Conservation (phyloP, 2,329 filamentous ascomycete species). For the Monosporascus ibericus region DNA sequence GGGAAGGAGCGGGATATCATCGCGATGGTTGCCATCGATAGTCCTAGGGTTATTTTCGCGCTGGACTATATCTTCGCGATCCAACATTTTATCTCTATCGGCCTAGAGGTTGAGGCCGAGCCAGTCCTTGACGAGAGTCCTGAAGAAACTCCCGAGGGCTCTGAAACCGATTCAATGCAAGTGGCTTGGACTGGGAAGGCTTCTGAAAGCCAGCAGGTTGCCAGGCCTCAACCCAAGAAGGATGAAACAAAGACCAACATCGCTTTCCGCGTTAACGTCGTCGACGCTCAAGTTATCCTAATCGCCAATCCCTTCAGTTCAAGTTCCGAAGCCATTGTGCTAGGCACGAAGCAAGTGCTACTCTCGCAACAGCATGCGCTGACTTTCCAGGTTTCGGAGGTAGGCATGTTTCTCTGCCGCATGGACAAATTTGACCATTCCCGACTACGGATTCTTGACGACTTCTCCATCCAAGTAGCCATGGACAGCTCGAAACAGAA, state of each 20-base stretch:
- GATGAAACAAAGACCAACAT: slow-evolving; percentile 57
- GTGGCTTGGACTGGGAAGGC: slow-evolving; percentile 34
- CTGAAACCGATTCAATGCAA: slow-evolving; percentile 53
- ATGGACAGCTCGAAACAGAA: slow-evolving; percentile 65
- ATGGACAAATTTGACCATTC: slow-evolving; percentile 97
- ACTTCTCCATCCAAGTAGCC: slow-evolving; percentile 87
- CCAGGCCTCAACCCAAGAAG: slow-evolving; percentile 15
- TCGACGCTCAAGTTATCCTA: slow-evolving; percentile 92
- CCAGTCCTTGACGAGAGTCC: slow-evolving; percentile 46
- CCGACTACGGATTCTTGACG: slow-evolving; percentile 85
- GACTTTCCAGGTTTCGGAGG: slow-evolving; percentile 85
- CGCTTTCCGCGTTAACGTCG: slow-evolving; percentile 86
- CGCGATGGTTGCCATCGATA: slow-evolving; percentile 89
- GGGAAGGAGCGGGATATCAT: slow-evolving; percentile 77
- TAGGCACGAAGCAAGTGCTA: slow-evolving; percentile 88
- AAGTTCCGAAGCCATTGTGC: slow-evolving; percentile 90
- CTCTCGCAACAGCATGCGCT: slow-evolving; percentile 90
- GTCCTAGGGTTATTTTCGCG: slow-evolving; percentile 88
- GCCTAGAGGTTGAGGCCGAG: slow-evolving; percentile 56
- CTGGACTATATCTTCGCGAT: slow-evolving; percentile 92
- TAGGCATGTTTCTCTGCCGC: slow-evolving; percentile 96
- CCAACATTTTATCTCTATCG: slow-evolving; percentile 72
- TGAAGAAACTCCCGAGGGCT: slow-evolving; percentile 51
- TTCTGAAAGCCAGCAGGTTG: slow-evolving; percentile 24
- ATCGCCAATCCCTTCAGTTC: slow-evolving; percentile 89